Conservation (phyloP, 495 filamentous ascomycete species). For the Lepidopterella palustris region DNA sequence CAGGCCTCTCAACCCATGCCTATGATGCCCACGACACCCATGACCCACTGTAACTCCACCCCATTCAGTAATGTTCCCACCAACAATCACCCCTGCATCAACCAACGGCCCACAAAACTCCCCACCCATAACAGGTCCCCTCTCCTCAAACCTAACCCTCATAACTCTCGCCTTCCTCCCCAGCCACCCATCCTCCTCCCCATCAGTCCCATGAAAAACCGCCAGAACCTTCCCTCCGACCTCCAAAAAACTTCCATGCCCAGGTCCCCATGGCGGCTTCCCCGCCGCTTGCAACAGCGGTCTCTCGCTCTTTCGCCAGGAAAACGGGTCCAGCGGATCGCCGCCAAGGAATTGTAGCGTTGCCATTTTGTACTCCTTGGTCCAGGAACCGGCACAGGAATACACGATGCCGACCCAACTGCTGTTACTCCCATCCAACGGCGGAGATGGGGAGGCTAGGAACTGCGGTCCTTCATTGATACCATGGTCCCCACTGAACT, state of each 20-base stretch:
- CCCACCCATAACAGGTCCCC: conserved; percentile 27
- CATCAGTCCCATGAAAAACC: conserved; percentile 36
- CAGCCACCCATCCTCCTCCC: conserved; percentile 29
- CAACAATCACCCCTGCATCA: conserved; percentile 9
- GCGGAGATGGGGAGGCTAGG: conserved; percentile 25
- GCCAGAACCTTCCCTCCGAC: conserved; percentile 27
- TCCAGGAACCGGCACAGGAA: conserved; percentile 34
- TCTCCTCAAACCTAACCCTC: conserved; percentile 22
- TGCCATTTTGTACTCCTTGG: conserved; percentile 33
- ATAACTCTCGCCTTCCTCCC: conserved; percentile 32
- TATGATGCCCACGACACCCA: no score
- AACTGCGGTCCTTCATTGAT: conserved; percentile 38
- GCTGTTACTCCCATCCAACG: no score
- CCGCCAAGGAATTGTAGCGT: conserved; percentile 30
- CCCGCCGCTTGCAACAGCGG: conserved; percentile 26
- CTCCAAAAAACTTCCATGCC: conserved; percentile 32
- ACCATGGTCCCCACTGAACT: conserved; percentile 24
- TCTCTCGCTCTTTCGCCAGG: conserved; percentile 27
- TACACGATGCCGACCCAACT: conserved; percentile 32
- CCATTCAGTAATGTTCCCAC: neutral
- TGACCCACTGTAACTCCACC: neutral
- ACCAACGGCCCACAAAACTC: conserved; percentile 11
- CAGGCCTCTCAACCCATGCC: neutral
- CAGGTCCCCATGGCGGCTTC: conserved; percentile 31
- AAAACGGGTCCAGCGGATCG: conserved; percentile 23